Percentiles rank a stretch among this genome's conserved stretches.
These are phyloP conservation scores for Mediolabrus comicus DNA, from an alignment of 108 stramenopile genomes.

Conservation along the genomic window DNA sequence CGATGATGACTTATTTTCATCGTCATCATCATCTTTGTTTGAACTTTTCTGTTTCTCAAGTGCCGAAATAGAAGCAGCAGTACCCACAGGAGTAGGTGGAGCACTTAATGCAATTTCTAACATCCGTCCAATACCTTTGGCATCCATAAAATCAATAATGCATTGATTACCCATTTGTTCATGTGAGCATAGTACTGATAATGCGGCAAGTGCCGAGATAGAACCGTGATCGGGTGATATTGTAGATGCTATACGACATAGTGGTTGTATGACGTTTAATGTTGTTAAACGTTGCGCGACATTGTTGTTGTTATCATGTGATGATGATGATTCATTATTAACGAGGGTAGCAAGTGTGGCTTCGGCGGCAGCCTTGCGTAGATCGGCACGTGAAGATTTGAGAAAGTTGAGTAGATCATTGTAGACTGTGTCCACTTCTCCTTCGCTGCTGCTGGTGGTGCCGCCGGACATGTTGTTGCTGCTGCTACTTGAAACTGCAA, in stretches of 20 bases:
- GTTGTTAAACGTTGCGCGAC: constrained; percentile 10
- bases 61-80: background rate
- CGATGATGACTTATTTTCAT: background rate
- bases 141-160: constrained; percentile 55
- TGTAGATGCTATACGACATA: constrained; percentile 28
- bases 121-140: constrained; percentile 50
- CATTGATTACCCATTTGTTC: constrained; percentile 49
- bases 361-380: constrained; percentile 39
- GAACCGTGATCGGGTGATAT: background rate
- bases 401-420: constrained; percentile 37
- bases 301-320: constrained; percentile 7
- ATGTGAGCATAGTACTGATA: constrained; percentile 19
- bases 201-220: constrained; percentile 18
- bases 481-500: constrained; percentile 2
- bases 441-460: background rate
- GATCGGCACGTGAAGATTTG: constrained; percentile 29
- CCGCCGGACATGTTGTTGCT: background rate
- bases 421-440: constrained; percentile 22
- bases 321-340: background rate
- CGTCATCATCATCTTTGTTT: background rate
- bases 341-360: constrained; percentile 38
- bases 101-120: constrained; percentile 62
- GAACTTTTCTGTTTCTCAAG: too few relatives aligned
- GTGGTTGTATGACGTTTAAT: constrained; percentile 19
- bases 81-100: constrained; percentile 7